These are phyloP conservation scores for Aspergillus sclerotioniger DNA, from an alignment of 495 filamentous ascomycete species.

Conservation along the genomic window DNA sequence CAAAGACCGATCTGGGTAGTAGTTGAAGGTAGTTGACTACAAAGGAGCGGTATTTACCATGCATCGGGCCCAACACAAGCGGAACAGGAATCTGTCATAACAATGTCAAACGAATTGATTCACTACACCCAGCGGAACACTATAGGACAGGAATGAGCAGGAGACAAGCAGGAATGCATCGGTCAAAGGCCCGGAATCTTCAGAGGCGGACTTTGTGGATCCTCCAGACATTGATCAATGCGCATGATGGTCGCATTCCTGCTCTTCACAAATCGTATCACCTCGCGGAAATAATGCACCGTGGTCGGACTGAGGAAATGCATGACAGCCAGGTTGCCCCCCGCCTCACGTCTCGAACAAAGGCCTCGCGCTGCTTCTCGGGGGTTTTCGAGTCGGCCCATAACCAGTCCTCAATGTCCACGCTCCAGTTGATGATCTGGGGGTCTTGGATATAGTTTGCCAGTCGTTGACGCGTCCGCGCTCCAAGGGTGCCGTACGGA, in stretches of 20 bases:
- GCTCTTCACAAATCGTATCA: constrained; percentile 66
- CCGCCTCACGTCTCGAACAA: constrained; percentile 60
- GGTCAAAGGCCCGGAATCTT: background rate
- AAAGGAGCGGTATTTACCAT: too few relatives aligned
- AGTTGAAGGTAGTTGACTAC: too few relatives aligned
- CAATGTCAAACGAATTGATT: too few relatives aligned
- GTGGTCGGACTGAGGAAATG: constrained; percentile 72
- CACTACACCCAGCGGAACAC: background rate
- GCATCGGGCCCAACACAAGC: too few relatives aligned
- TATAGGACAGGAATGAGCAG: background rate
- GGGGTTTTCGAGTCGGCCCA: constrained; percentile 66
- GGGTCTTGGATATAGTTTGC: constrained; percentile 49
- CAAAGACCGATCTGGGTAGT: too few relatives aligned
- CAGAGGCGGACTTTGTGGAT: constrained; percentile 51
- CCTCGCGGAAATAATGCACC: constrained; percentile 63
- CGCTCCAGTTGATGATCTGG: constrained; percentile 69
- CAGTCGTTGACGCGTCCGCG: constrained; percentile 65
- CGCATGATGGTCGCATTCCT: constrained; percentile 70
- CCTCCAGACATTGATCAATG: constrained; percentile 76
- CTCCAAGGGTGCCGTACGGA: constrained; percentile 73
- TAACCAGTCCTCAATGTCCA: constrained; percentile 78
- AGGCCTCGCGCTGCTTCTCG: constrained; percentile 72
- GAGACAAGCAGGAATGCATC: too few relatives aligned
- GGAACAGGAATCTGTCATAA: too few relatives aligned
- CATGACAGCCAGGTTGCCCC: constrained; percentile 74